Conservation (phyloP, 768 basidiomycete species). For the Lentinus brumalis region DNA sequence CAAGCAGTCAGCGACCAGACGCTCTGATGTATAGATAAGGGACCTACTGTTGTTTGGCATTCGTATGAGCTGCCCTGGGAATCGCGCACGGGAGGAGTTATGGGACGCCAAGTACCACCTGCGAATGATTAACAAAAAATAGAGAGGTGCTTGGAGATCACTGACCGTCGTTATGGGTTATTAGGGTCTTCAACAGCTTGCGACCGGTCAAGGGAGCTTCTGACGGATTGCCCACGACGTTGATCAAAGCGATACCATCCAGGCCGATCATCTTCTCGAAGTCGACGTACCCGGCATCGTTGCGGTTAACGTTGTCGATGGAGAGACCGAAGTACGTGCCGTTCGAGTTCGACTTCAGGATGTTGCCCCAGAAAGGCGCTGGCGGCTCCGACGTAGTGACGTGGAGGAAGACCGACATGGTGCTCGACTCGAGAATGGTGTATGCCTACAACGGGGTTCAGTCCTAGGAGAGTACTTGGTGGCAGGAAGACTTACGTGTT, state of each 20-base stretch:
- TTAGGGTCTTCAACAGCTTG: conserved; percentile 81
- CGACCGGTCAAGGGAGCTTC: conserved; percentile 69
- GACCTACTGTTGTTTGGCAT: conserved; percentile 67
- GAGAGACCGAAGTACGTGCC: conserved; percentile 95
- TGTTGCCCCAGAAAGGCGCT: conserved; percentile 82
- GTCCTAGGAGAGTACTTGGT: background rate
- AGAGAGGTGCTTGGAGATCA: background rate
- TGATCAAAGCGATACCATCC: conserved; percentile 94
- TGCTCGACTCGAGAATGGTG: conserved; percentile 92
- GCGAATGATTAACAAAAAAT: background rate
- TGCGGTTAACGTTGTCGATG: conserved; percentile 87
- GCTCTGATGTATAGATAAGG: conserved; percentile 4
- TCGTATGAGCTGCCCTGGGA: conserved; percentile 72
- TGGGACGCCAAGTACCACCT: conserved; percentile 87
- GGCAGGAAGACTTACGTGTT: conserved; percentile 60
- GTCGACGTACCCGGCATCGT: conserved; percentile 85
- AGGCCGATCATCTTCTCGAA: conserved; percentile 98
- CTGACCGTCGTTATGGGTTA: conserved; percentile 96
- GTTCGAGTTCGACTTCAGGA: conserved; percentile 96
- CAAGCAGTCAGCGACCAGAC: background rate
- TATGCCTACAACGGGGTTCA: conserved; percentile 59
- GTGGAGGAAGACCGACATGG: conserved; percentile 91
- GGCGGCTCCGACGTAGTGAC: conserved; percentile 86
- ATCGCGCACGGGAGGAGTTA: conserved; percentile 75
- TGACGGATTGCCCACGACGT: conserved; percentile 80